Percentiles rank a stretch among this genome's conserved stretches.
Evolutionary conservation across 768 basidiomycete genomes (phyloP).

Genomic region (Rhodotorula diobovata): DNA sequence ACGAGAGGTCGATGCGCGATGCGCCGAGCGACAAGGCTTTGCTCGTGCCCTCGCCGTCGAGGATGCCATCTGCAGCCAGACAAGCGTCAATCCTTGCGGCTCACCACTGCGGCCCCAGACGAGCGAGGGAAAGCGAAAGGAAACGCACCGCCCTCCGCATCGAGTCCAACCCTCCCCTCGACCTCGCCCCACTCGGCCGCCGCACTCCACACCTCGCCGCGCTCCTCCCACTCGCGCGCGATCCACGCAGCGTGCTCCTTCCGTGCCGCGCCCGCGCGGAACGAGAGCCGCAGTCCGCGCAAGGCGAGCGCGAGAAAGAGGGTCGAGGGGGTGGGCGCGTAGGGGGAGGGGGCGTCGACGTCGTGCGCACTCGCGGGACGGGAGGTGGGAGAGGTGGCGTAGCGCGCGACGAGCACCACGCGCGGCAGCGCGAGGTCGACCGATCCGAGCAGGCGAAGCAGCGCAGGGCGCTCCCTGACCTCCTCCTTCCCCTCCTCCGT

Average conservation of each 20-base stretch:
- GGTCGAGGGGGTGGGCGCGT: neutral
- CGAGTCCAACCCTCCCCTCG: slow-evolving; percentile 27
- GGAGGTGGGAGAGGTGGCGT: slow-evolving; percentile 17
- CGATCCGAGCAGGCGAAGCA: slow-evolving; percentile 11
- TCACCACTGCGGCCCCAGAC: too few species aligned
- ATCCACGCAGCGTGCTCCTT: slow-evolving; percentile 21
- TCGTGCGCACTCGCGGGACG: neutral
- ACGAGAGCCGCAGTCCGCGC: slow-evolving; percentile 6
- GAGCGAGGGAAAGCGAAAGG: too few species aligned
- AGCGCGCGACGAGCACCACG: slow-evolving; percentile 26
- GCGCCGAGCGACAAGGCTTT: slow-evolving; percentile 33
- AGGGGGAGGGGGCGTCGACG: neutral
- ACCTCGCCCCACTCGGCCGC: slow-evolving; percentile 27
- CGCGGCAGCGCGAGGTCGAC: slow-evolving; percentile 15
- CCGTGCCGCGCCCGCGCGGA: neutral
- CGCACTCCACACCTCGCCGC: neutral
- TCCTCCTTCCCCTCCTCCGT: neutral
- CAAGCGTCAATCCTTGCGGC: neutral
- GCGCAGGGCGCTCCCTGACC: neutral
- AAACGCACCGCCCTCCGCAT: slow-evolving; percentile 20
- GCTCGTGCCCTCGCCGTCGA: neutral
- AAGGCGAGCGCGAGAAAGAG: slow-evolving; percentile 29
- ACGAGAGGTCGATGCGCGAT: slow-evolving; percentile 19
- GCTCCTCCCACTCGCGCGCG: too few species aligned
- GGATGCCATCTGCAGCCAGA: slow-evolving; percentile 10